Evolutionary conservation across 2,329 filamentous ascomycete genomes (phyloP).

Genomic region (Fusarium globosum): DNA sequence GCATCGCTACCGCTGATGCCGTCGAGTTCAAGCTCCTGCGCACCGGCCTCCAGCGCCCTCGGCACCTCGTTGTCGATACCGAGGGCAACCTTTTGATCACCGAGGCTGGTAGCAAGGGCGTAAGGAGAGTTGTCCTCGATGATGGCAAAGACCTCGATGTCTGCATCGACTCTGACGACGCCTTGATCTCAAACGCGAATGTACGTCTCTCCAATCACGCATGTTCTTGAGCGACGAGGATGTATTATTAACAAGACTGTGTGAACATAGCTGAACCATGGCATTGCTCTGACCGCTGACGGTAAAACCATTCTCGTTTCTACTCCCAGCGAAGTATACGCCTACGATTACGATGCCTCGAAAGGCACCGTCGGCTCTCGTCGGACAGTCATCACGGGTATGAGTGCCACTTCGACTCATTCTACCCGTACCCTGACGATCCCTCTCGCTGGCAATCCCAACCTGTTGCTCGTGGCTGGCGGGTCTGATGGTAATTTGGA

Average conservation of each 20-base stretch:
- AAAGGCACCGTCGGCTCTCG: background rate
- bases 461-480: constrained; percentile 6
- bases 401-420: constrained; percentile 12
- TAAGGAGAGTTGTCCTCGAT: constrained; percentile 10
- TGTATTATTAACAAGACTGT: background rate
- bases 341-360: constrained; percentile 13
- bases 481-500: constrained; percentile 13
- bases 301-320: constrained; percentile 19
- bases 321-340: constrained; percentile 14
- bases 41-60: background rate
- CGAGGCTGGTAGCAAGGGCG: background rate
- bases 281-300: constrained; percentile 4
- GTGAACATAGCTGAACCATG: constrained; percentile 1
- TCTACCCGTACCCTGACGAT: constrained; percentile 7
- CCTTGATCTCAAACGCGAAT: background rate
- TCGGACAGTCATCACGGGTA: background rate
- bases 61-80: constrained; percentile 3
- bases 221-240: rapidly evolving
- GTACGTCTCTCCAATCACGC: background rate
- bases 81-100: constrained; percentile 7
- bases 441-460: constrained; percentile 5
- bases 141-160: constrained; percentile 9
- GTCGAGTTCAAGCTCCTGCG: background rate
- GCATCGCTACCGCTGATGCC: constrained; percentile 3
- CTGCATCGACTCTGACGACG: constrained; percentile 8